Base-by-base conservation (phyloP, 257 asterid genomes). In the Ocimum tenuiflorum region DNA sequence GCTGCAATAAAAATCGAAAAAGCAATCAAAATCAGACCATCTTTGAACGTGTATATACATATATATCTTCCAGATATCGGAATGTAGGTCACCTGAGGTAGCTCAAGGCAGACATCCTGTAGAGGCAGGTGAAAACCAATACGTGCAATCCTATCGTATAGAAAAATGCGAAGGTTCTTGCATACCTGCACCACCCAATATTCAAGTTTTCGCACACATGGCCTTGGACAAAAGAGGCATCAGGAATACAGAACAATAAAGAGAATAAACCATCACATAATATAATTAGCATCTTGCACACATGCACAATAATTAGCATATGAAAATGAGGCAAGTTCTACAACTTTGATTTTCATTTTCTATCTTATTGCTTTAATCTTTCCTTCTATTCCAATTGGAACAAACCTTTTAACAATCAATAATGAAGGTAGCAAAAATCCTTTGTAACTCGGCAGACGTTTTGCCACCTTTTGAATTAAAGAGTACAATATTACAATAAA, bases 51-150 rank as follows among this genome's bases (percentile, higher is more conserved):
- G n/a, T n/a, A n/a, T n/a, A n/a, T n/a, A n/a, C n/a, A n/a, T n/a
- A n/a, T n/a, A n/a, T n/a, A 69, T 10, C 19, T 50, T 45, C 49
- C 7, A 1, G 53, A 61, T 33, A 38, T 35, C 23, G 38, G 14
- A 9, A 12, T 4, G 7, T 3, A 41, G 4, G 45, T 58, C 55
- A 92, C 99, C 99, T 84, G 71, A 88, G 89, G 82, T 90, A 81
- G 86, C 97, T 94, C 63, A 84, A 77, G 68, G 99, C 94, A 23
- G 97, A 90, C 99, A 94, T 94, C 73, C 99, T 78, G 79, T 94
- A 94, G 65, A 94, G 87, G 80, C 97, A 90, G 65, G 97, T 87
- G 82, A 94, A 94, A 41, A 94, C 99, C 82, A 94, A 75, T 65
- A 94, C 59, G 73, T 94, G 97, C 95, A 94, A 70, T 66, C 97